phyloP scores from a whole-genome alignment of 345 rosid genomes.

The Durio zibethinus region DNA sequence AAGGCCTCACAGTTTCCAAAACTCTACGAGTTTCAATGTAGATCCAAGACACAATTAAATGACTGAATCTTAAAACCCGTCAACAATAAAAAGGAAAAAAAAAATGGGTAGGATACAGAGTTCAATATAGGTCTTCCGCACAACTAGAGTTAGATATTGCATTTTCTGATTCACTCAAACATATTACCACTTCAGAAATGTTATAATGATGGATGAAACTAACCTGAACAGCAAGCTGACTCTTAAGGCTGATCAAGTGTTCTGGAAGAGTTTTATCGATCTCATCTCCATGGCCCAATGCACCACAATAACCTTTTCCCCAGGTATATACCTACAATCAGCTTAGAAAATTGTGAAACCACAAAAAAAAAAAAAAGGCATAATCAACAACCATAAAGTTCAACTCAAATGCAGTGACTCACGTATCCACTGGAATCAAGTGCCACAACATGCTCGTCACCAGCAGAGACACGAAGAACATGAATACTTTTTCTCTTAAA shows the following conservation, averaged over 20 bases:
- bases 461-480: constrained; percentile 88
- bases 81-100: background rate
- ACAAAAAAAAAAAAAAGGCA: constrained; percentile 1
- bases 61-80: background rate
- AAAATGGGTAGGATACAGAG: background rate
- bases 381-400: background rate
- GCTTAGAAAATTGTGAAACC: constrained; percentile 13
- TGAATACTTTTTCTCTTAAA: constrained; percentile 68
- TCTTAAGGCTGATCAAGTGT: constrained; percentile 57
- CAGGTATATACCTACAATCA: constrained; percentile 75
- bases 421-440: constrained; percentile 93
- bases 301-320: constrained; percentile 99
- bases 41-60: background rate
- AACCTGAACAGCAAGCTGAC: constrained; percentile 76
- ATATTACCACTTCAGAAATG: constrained; percentile 6
- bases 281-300: constrained; percentile 95
- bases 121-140: background rate
- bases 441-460: constrained; percentile 94
- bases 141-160: background rate
- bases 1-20: background rate
- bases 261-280: constrained; percentile 81
- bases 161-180: constrained; percentile 3
- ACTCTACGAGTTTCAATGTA: background rate
- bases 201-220: constrained; percentile 8
- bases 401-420: constrained; percentile 27